A percentile compares a stretch with the other conserved stretches of the same genome.
Conservation (phyloP, 306 rosid species). For the Fragaria ananassa region DNA sequence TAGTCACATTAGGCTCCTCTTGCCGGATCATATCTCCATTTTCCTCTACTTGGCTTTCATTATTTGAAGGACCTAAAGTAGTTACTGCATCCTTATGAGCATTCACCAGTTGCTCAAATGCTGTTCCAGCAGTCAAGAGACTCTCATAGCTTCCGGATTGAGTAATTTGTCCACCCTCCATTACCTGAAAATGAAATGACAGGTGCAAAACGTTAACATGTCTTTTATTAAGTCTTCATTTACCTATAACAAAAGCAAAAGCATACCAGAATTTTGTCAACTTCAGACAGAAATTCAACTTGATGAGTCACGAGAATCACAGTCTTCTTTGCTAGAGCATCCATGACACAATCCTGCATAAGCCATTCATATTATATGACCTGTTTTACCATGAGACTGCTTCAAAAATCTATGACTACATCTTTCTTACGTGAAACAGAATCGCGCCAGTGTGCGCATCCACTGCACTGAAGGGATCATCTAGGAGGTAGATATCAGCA, state of each 20-base stretch:
- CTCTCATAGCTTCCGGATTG: constrained; percentile 69
- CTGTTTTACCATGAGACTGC: constrained; percentile 10
- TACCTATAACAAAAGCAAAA: no score
- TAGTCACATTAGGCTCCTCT: constrained; percentile 27
- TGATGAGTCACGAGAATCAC: constrained; percentile 83
- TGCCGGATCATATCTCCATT: constrained; percentile 12
- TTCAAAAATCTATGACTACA: background rate
- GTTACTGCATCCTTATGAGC: constrained; percentile 61
- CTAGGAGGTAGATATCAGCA: constrained; percentile 70
- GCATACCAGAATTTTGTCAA: constrained; percentile 58
- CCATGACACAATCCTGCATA: constrained; percentile 71
- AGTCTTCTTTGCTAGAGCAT: constrained; percentile 52
- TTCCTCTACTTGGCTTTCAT: constrained; percentile 28
- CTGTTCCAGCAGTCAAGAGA: constrained; percentile 54
- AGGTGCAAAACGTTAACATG: background rate
- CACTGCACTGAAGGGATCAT: constrained; percentile 86
- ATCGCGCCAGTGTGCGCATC: constrained; percentile 74
- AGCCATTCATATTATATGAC: constrained; percentile 3
- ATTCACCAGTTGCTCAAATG: constrained; percentile 74
- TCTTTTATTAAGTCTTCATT: background rate
- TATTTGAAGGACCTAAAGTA: constrained; percentile 26
- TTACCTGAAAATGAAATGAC: constrained; percentile 46
- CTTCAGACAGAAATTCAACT: constrained; percentile 71
- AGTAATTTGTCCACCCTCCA: constrained; percentile 53
- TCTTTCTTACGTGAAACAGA: constrained; percentile 52